phyloP scores from a whole-genome alignment of 2,329 filamentous ascomycete genomes.

The Alternaria gansuensis region DNA sequence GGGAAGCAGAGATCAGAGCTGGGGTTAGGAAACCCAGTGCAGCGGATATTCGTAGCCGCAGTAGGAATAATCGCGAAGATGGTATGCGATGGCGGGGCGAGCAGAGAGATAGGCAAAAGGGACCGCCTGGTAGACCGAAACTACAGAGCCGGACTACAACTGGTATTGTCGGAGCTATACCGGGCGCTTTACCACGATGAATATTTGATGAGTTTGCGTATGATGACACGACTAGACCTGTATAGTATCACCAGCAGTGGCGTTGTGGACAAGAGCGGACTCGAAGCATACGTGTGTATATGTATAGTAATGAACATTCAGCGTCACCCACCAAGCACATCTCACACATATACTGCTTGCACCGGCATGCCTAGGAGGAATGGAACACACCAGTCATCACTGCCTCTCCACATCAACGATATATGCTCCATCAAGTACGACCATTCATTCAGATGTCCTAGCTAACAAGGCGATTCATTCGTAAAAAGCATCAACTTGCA shows the following conservation, averaged over 20 bases:
- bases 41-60: constrained; percentile 1
- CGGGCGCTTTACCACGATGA: constrained; percentile 44
- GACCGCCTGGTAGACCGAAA: constrained; percentile 23
- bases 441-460: background rate
- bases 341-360: background rate
- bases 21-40: constrained; percentile 36
- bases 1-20: constrained; percentile 50
- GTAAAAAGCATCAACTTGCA: background rate
- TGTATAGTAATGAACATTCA: background rate
- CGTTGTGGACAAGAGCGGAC: constrained; percentile 6
- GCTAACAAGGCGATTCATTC: background rate
- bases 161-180: constrained; percentile 43
- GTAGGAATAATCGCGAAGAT: constrained; percentile 22
- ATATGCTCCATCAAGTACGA: background rate
- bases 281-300: constrained; percentile 14
- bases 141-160: constrained; percentile 25
- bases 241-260: background rate
- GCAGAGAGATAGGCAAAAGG: constrained; percentile 10
- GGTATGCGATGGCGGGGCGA: constrained; percentile 46
- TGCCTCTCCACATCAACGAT: background rate
- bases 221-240: constrained; percentile 13
- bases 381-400: background rate
- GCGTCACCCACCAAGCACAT: background rate
- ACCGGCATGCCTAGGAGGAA: background rate
- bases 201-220: background rate